Evolutionary conservation across 495 filamentous ascomycete genomes (phyloP), one percentile per base, ranked within the genome.

Genomic region (Clohesyomyces aquaticus): DNA sequence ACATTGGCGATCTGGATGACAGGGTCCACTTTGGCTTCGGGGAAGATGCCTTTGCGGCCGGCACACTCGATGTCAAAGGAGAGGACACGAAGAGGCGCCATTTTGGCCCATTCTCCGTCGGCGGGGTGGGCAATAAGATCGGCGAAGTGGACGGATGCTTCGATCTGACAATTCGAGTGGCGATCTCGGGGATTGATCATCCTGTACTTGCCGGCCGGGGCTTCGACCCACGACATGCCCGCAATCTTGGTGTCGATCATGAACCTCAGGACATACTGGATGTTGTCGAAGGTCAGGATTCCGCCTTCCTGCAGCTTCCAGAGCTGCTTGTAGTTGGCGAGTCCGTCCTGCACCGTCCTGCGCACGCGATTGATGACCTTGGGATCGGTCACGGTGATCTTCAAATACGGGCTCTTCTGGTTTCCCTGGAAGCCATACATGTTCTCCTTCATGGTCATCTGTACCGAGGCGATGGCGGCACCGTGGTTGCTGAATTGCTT

Each of bases 11-110:
- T 99, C 73, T 99, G 94, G 63, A 99, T 99, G 55, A 99, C 93
- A 0, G 93, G 91, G 73, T 99, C 94, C 25, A 89, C 76, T 61
- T 91, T 82, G 21, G 95, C 84, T 76, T 98, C 93, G 3, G 94
- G 94, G 73, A 99, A 99, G 72, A 99, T 87, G 41, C 94, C 94
- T 75, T 97, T 96, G 65, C 94, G 90, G 25, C 94, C 94, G 61
- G 94, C 95, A 73, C 94, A 99, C 74, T 99, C 94, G 67, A 99
- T 99, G 84, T 99, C 94, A 66, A 99, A 97, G 1, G 93, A 97
- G 14, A 99, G 76, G 53, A 96, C 86, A 38, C 94, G 86, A 19
- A 99, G 79, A 0, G 94, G 94, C 0, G 94, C 95, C 91, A 99
- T 98, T 77, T 96, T 99, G 10, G 90, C 91, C 91, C 94, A 99